Conservation (phyloP, 768 basidiomycete species). For the Gelatoporia subvermispora region DNA sequence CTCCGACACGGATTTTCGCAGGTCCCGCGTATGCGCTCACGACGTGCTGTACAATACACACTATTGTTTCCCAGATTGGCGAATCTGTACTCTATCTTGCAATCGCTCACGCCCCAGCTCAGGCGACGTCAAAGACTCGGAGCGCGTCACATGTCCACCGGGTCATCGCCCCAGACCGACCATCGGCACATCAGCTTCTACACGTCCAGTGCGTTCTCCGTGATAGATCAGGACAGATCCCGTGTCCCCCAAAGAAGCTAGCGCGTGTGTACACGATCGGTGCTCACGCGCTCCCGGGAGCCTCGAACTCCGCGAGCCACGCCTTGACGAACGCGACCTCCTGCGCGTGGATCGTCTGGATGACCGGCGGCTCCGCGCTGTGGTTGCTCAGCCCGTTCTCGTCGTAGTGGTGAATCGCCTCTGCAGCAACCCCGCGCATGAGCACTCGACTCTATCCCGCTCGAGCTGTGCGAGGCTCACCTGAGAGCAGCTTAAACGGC, state of each 20-base stretch:
- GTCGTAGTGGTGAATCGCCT: conserved; percentile 62
- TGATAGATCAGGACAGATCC: too few relatives aligned
- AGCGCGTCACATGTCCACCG: too few relatives aligned
- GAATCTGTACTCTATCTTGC: not conserved
- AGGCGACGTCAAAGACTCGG: too few relatives aligned
- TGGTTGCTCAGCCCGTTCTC: conserved; percentile 70
- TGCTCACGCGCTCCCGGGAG: not conserved
- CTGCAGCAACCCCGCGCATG: conserved; percentile 29
- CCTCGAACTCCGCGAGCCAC: conserved; percentile 54
- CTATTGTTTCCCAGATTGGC: not conserved
- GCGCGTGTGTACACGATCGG: too few relatives aligned
- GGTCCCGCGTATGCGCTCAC: not conserved
- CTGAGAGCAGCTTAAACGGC: conserved; percentile 83
- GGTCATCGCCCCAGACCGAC: too few relatives aligned
- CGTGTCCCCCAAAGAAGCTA: too few relatives aligned
- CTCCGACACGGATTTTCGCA: not conserved
- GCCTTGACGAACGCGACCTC: conserved; percentile 72
- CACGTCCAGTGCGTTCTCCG: too few relatives aligned
- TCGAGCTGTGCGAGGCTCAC: conserved; percentile 37
- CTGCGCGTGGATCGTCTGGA: conserved; percentile 73
- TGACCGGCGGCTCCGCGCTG: conserved; percentile 65
- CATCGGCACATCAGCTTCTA: too few relatives aligned
- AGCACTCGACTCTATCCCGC: too few relatives aligned
- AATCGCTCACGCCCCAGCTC: not conserved
- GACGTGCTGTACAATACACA: not conserved